Evolutionary conservation across 345 rosid species (phyloP).

Genomic region (Camelina laxa): DNA sequence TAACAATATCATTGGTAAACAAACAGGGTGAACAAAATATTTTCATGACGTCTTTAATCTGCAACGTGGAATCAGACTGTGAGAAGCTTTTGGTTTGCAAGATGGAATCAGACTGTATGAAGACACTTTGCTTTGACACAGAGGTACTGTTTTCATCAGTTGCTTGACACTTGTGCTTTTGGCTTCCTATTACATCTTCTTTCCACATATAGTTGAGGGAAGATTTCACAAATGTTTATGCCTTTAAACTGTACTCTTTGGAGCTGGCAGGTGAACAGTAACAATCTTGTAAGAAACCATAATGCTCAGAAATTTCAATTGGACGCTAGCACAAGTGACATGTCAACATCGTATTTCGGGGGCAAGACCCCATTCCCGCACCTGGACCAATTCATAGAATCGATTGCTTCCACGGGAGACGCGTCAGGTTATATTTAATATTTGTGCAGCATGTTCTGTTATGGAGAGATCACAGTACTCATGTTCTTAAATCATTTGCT

Average conservation of each 20-base stretch:
- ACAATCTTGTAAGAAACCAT: conserved; percentile 46
- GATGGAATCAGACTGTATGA: conserved; percentile 85
- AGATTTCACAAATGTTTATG: background rate
- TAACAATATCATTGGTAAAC: conserved; percentile 34
- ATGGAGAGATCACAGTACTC: conserved; percentile 10
- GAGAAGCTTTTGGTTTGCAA: conserved; percentile 89
- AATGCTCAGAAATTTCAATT: conserved; percentile 44
- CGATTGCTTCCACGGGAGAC: conserved; percentile 67
- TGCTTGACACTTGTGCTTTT: background rate
- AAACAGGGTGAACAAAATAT: conserved; percentile 77
- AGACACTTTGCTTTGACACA: conserved; percentile 85
- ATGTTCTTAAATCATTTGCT: conserved; percentile 9
- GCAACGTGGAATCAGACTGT: conserved; percentile 78
- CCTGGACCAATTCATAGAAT: conserved; percentile 80
- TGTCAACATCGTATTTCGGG: conserved; percentile 51
- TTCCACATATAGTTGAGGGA: conserved; percentile 15
- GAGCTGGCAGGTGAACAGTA: conserved; percentile 56
- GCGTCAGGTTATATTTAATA: conserved; percentile 62
- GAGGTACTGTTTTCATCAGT: conserved; percentile 58
- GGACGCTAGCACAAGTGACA: conserved; percentile 48
- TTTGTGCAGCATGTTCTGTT: conserved; percentile 8
- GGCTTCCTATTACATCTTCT: background rate
- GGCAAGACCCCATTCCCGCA: conserved; percentile 85
- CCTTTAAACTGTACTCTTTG: conserved; percentile 29
- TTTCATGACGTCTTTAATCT: conserved; percentile 89